Evolutionary conservation across 169 alveolate species (phyloP), one percentile per base, ranked within the genome.

Genomic region (Neospora caninum): DNA sequence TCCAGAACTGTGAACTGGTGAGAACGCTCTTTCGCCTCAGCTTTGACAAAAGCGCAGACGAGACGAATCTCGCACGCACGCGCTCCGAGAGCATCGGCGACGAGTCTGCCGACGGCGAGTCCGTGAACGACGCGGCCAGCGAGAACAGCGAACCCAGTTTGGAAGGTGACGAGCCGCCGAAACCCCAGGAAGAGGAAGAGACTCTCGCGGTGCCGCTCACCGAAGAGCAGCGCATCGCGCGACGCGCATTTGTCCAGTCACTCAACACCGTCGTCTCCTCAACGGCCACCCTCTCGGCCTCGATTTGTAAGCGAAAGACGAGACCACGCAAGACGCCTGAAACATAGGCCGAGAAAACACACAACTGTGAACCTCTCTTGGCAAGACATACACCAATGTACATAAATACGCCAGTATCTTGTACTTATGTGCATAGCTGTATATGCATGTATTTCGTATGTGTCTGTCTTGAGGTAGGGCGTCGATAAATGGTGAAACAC

Each of bases 1-100:
- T 42, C 54, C 89, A 82, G 64, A 82, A 82, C 67, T 82, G 89
- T 36, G 89, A 38, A 34, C 89, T 82, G 20, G 89, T 82, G 25
- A 18, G 64, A 6, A 41, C 0, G 53, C 89, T 82, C 89, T 82
- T 82, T 36, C n/a, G 41, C 89, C n/a, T 10, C 38, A 13, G 20
- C 38, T 10, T n/a, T 4, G 86, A 78, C n/a, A 4, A 4, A 20
- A 6, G 22, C 16, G 13, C 16, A 6, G 82, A 69, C 4, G 82
- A 49, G 22, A 49, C 13, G 4, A 4, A 7, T 13, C 13, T 13
- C 58, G 58, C 4, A 7, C 58, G 13, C 58, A 7, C 13, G 22
- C 13, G 13, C 58, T 49, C 58, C 13, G 58, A 49, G 22, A 13
- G 58, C 58, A 16, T 13, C 25, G 42, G 39, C 45, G 84, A 18